Base-by-base conservation (phyloP, 2,329 filamentous ascomycete species). In the Cladobotryum mycophilum region DNA sequence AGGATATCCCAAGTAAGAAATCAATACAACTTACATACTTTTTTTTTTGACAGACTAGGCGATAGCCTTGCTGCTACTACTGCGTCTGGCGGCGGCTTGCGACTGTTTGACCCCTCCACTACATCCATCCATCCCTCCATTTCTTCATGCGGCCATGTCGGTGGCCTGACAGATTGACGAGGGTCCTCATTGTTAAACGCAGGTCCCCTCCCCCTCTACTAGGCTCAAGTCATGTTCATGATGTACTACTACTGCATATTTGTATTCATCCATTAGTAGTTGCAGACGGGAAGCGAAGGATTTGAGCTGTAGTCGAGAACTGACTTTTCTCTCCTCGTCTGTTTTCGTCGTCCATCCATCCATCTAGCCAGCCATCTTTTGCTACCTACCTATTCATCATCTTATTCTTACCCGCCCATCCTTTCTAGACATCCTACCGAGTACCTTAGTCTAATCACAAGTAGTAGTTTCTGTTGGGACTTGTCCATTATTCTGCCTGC, bases 81-180 rank as follows among this genome's bases (percentile, higher is more conserved):
- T 47, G 33, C 46, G 41, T 44, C 47, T 46, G 25, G 25, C 25
- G 42, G 45, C 47, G 47, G 22, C 51, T 47, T 51, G 50, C 47
- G 49, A 17, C 47, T 55, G 46, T 49, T 45, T 17, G 6, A 38
- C 36, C 14, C 36, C 14, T 9, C 36, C 25, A 5, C 25, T 8
- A 7, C 25, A 7, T 11, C 25, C 25, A 30, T 30, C 25, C 25
- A 30, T 30, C 25, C 25, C 25, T 30, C 25, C 25, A 30, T 30
- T 30, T 30, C 25, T 30, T 30, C 25, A 30, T 30, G 25, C 25
- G 36, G 36, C 36, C 36, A 38, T n/a, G 17, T 38, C 14, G 6
- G 36, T 17, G 36, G 45, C 40, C 40, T 40, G 45, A 38, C 38
- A 15, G 36, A 38, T 30, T 30, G 25, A 30, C 25, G 17, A 17